Percentiles rank a stretch among this genome's conserved stretches.
Conservation (phyloP, 495 filamentous ascomycete genomes). For the Aspergillus nidulans region DNA sequence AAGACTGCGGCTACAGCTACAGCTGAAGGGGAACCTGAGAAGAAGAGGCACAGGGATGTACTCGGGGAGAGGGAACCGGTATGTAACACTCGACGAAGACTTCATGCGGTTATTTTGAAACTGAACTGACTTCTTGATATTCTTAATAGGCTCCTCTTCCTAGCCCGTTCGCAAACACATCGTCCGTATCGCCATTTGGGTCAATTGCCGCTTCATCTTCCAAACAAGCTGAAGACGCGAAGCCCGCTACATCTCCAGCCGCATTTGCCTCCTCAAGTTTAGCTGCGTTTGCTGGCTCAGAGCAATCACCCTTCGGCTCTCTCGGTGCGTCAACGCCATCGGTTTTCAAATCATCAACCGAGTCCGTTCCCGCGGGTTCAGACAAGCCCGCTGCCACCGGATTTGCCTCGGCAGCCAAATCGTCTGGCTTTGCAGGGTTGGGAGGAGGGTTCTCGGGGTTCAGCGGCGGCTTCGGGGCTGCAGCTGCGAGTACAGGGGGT, state of each 20-base stretch:
- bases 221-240: conserved; percentile 17
- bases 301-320: conserved; percentile 54
- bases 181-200: conserved; percentile 48
- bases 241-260: conserved; percentile 40
- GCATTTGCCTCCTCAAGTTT: conserved; percentile 52
- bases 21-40: conserved; percentile 37
- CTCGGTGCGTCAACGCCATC: conserved; percentile 40
- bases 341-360: conserved; percentile 31
- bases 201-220: conserved; percentile 30
- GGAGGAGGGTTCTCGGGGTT: conserved; percentile 49
- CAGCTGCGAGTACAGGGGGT: conserved; percentile 38
- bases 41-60: conserved; percentile 43
- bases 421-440: conserved; percentile 33
- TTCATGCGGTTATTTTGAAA: neutral
- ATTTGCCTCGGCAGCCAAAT: conserved; percentile 29
- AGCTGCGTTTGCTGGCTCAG: conserved; percentile 47
- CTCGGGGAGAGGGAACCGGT: conserved; percentile 34
- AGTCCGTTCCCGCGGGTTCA: conserved; percentile 13
- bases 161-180: conserved; percentile 52
- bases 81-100: neutral
- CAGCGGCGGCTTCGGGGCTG: conserved; percentile 46
- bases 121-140: neutral
- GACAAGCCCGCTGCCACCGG: conserved; percentile 24
- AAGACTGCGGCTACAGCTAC: conserved; percentile 8
- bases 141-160: conserved; percentile 32